Evolutionary conservation across 169 alveolate species (phyloP).

Genomic region (Plasmodium knowlesi): DNA sequence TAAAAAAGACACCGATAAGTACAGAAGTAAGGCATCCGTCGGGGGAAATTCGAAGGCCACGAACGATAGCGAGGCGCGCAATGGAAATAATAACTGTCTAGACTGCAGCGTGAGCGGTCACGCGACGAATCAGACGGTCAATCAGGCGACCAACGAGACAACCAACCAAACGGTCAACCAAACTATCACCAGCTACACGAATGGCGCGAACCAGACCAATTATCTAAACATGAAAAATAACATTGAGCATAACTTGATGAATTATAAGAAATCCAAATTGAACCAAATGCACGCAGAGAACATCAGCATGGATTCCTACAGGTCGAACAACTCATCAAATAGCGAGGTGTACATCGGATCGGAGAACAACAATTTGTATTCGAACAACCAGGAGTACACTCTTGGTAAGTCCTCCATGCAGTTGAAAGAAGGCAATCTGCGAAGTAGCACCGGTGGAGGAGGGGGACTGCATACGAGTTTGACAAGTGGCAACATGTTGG

Average conservation of each 20-base stretch:
- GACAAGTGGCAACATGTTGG: not conserved
- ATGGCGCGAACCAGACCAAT: not conserved
- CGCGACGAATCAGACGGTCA: not conserved
- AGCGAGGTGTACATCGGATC: not conserved
- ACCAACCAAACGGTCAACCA: not conserved
- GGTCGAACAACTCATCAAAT: constrained; percentile 1
- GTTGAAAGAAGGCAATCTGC: not conserved
- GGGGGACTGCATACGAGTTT: not conserved
- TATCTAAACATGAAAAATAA: constrained; percentile 44
- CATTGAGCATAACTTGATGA: constrained; percentile 37
- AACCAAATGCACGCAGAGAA: constrained; percentile 10
- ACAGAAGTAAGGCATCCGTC: not conserved
- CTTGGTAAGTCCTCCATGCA: not conserved
- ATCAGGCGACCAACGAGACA: not conserved
- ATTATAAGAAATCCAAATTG: constrained; percentile 37
- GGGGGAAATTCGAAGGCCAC: not conserved
- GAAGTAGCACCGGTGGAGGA: not conserved
- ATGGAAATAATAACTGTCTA: not conserved
- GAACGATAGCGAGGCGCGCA: not conserved
- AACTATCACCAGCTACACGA: not conserved
- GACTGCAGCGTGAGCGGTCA: not conserved
- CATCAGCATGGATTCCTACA: not conserved
- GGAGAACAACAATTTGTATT: not conserved
- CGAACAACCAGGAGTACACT: not conserved
- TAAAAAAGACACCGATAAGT: not conserved